phyloP scores from a whole-genome alignment of 2,329 filamentous ascomycete genomes.

The Aureobasidium sp. region DNA sequence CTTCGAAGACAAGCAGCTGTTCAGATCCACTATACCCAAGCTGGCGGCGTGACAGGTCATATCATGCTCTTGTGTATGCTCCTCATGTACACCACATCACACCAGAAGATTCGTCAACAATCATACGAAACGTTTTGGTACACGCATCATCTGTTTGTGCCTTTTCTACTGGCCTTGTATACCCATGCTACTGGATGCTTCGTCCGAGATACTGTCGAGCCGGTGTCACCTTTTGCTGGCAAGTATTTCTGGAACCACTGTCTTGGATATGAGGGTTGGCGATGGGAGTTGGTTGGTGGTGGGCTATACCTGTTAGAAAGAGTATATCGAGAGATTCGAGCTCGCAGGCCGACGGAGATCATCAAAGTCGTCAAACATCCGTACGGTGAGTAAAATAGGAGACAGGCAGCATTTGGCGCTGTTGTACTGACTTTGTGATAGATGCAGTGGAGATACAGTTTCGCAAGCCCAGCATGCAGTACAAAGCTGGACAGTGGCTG shows the following conservation, averaged over 20 bases:
- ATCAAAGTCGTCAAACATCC: constrained; percentile 92
- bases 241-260: constrained; percentile 82
- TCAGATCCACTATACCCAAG: constrained; percentile 83
- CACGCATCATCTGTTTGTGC: constrained; percentile 96
- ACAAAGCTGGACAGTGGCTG: constrained; percentile 97
- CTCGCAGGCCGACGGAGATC: constrained; percentile 76
- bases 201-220: constrained; percentile 68
- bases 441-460: constrained; percentile 98
- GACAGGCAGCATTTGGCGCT: neutral
- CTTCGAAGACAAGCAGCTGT: constrained; percentile 72
- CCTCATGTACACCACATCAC: constrained; percentile 93
- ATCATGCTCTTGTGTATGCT: constrained; percentile 99
- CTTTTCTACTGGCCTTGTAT: constrained; percentile 87
- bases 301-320: constrained; percentile 81
- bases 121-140: constrained; percentile 99
- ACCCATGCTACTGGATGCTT: constrained; percentile 96
- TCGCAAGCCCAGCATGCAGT: constrained; percentile 89
- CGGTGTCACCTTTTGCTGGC: constrained; percentile 77
- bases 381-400: constrained; percentile 56
- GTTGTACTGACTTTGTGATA: constrained; percentile 25
- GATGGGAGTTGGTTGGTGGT: constrained; percentile 87
- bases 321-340: constrained; percentile 82
- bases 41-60: constrained; percentile 90
- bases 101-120: constrained; percentile 88
- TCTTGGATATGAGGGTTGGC: constrained; percentile 91